Conservation (phyloP, 2,329 filamentous ascomycete species). For the Thielaviopsis punctulata region DNA sequence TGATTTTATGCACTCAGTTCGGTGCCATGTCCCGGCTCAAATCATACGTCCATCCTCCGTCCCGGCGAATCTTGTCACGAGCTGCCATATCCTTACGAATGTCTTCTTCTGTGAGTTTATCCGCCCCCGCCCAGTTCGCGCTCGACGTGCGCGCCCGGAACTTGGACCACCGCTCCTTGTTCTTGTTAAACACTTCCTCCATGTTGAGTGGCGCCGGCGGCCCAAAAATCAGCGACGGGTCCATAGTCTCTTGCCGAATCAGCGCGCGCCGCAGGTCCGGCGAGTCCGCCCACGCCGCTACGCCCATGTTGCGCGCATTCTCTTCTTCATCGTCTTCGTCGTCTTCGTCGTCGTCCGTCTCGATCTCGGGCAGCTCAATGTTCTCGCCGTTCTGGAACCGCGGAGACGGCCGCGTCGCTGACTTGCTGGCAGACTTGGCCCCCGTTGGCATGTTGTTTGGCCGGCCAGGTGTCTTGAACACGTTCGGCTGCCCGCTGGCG, state of each 20-base stretch:
- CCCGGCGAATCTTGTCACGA: slow-evolving; percentile 59
- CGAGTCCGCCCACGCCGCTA: slow-evolving; percentile 65
- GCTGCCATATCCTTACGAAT: slow-evolving; percentile 64
- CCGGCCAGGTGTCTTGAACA: slow-evolving; percentile 54
- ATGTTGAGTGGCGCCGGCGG: slow-evolving; percentile 76
- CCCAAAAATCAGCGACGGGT: slow-evolving; percentile 76
- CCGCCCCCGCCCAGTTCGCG: slow-evolving; percentile 79
- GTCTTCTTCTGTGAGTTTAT: slow-evolving; percentile 74
- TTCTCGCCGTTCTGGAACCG: slow-evolving; percentile 76
- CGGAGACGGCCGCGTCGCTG: slow-evolving; percentile 53
- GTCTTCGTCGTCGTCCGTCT: slow-evolving; percentile 84
- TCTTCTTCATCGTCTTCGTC: slow-evolving; percentile 45
- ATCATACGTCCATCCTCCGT: slow-evolving; percentile 73
- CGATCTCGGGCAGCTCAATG: slow-evolving; percentile 86
- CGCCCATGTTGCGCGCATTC: slow-evolving; percentile 6
- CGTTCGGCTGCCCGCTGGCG: slow-evolving; percentile 21
- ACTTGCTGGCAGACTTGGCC: slow-evolving; percentile 42
- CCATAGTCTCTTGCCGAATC: slow-evolving; percentile 65
- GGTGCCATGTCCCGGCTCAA: slow-evolving; percentile 31
- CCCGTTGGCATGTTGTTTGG: slow-evolving; percentile 24
- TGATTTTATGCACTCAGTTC: slow-evolving; percentile 5
- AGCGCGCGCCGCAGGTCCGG: slow-evolving; percentile 64
- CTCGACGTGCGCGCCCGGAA: slow-evolving; percentile 85
- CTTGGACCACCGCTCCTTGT: slow-evolving; percentile 68
- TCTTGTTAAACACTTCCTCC: slow-evolving; percentile 90